Base-by-base conservation (phyloP, 257 asterid genomes). In the Solanum phureja region DNA sequence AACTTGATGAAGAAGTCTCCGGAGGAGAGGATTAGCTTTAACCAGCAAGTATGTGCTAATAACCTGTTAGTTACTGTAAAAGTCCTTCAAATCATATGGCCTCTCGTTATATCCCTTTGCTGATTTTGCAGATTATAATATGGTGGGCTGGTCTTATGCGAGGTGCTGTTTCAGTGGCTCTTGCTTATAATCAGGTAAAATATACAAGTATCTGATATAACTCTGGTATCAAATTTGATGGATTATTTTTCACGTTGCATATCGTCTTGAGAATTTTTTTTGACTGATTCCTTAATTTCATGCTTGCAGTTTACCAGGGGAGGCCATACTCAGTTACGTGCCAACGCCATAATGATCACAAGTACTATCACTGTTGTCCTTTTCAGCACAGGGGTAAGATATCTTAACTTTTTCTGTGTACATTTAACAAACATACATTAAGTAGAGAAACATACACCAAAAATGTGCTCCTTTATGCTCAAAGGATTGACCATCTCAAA, bases 81-180 rank as follows among this genome's bases (percentile, higher is more conserved):
- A 14, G 6, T 11, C n/a, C 86, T 58, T 77, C 73, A 77, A 62
- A 12, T 64, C 38, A n/a, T 40, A 23, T 73, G 56, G 84, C 46
- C 71, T 58, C 33, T 73, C 86, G 75, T 85, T 49, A 24, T 69
- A 35, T 37, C 66, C 3, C 71, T 73, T 86, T 75, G 64, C 14
- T 86, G 77, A 34, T 52, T 87, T 88, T 90, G 87, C 94, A 97
- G 99, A 62, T 96, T 60, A 94, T 91, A 6, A 93, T 97, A 87
- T 97, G 99, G 99, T 97, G 99, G 99, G 98, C 99, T 58, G 99
- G 99, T 88, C 99, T 97, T 76, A 96, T 97, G 99, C 93, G 99
- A 16, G 99, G 99, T 82, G 99, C 99, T 29, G 99, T 97, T 88
- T 97, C 99, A 52, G 91, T 97, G 98, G 99, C 99, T 84, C 99